These are phyloP conservation scores for Blastobotrys elegans DNA, from an alignment of 1,139 yeast species.

Conservation along the genomic window DNA sequence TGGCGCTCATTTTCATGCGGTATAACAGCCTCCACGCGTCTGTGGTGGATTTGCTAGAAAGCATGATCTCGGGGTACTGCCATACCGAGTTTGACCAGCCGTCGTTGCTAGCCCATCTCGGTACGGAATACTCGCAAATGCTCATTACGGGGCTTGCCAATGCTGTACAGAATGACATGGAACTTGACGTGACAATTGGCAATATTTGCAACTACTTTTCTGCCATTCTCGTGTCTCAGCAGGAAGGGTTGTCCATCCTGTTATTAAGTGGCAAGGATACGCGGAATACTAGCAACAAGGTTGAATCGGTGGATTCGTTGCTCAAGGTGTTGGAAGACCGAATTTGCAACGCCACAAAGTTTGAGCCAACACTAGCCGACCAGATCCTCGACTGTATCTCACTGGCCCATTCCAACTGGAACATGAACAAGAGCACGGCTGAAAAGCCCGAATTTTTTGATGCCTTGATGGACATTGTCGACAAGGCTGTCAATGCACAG, in stretches of 20 bases:
- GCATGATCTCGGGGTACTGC: slow-evolving; percentile 62
- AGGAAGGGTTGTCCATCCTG: slow-evolving; percentile 79
- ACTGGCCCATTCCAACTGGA: slow-evolving; percentile 34
- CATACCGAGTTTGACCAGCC: slow-evolving; percentile 47
- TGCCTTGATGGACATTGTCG: slow-evolving; percentile 11
- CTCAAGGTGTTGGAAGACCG: slow-evolving; percentile 57
- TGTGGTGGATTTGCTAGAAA: slow-evolving; percentile 55
- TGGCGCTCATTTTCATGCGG: slow-evolving; percentile 57
- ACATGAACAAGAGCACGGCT: slow-evolving; percentile 17
- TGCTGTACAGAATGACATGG: slow-evolving; percentile 58
- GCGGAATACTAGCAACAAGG: slow-evolving; percentile 31
- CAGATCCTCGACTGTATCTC: slow-evolving; percentile 31
- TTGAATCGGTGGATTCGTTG: slow-evolving; percentile 35
- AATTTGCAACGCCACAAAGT: slow-evolving; percentile 35
- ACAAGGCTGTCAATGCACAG: neutral
- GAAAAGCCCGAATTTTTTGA: slow-evolving; percentile 7
- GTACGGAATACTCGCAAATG: slow-evolving; percentile 54
- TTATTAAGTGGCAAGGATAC: slow-evolving; percentile 69
- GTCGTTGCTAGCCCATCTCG: slow-evolving; percentile 76
- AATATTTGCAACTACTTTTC: slow-evolving; percentile 67
- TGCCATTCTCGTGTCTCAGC: slow-evolving; percentile 63
- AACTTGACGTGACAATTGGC: slow-evolving; percentile 51
- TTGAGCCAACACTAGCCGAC: slow-evolving; percentile 28
- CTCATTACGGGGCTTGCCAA: slow-evolving; percentile 54
- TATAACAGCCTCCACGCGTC: slow-evolving; percentile 46